Evolutionary conservation across 2,329 filamentous ascomycete genomes (phyloP), one percentile per base, ranked within the genome.

Genomic region (Trichophyton mentagrophytes): DNA sequence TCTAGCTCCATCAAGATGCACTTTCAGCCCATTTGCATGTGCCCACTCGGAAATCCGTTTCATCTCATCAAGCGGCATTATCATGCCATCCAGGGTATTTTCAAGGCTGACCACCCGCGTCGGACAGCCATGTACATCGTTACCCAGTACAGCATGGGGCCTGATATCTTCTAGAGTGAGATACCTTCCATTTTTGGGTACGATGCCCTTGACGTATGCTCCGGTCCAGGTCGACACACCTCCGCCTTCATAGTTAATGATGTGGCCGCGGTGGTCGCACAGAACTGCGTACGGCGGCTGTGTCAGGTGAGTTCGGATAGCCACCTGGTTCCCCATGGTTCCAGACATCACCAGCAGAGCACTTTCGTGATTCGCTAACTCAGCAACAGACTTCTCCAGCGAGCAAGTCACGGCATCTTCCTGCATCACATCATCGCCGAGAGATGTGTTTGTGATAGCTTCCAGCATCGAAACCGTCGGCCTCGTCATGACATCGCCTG

Each of bases 301-400:
- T 0, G 79, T 81, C 13, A 96, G 80, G 62, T 93, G 87, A 1
- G 88, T 81, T 44, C 91, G 84, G 47, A 96, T 80, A 0, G 87
- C 86, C 17, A 96, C 78, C 72, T 96, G 90, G 74, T 96, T 96
- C 46, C 90, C 90, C 90, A 96, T 96, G 3, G 91, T 96, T 2
- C 92, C 92, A 0, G 89, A 93, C 62, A 95, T 79, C 60, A 96
- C 89, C 60, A 96, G 85, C 3, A 96, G 78, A 0, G 83, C 87
- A 6, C 84, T 84, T 68, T 90, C 86, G 67, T 95, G 90, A 66
- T 84, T 84, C 0, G 89, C 83, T 2, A 95, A 80, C 36, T 80
- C 70, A 17, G 90, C 89, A 51, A 95, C 80, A 71, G 88, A 85
- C 53, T 80, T 75, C 72, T 96, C 88, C 46, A 97, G 83, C 25